Conservation (phyloP, 2,329 filamentous ascomycete species). For the Dendryphion nanum region DNA sequence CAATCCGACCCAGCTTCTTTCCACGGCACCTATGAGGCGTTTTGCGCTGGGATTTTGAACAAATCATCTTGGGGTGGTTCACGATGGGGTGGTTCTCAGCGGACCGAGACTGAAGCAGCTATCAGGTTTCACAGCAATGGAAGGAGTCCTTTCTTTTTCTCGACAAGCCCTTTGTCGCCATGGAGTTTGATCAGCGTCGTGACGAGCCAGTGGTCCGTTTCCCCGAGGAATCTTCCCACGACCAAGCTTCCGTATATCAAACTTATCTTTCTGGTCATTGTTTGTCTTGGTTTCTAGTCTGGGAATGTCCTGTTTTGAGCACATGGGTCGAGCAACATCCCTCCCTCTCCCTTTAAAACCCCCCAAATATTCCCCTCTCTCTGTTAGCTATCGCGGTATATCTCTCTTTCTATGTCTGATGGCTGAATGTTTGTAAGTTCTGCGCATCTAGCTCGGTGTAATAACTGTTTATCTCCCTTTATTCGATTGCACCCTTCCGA, state of each 20-base stretch:
- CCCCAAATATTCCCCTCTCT: constrained; percentile 1
- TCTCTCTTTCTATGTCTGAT: constrained; percentile 9
- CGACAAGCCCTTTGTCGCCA: too few species aligned
- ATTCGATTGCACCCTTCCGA: too few species aligned
- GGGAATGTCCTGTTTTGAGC: constrained; percentile 10
- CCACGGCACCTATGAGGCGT: constrained; percentile 39
- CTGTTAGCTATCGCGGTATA: constrained; percentile 10
- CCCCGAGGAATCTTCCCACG: constrained; percentile 1
- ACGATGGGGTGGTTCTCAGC: constrained; percentile 33
- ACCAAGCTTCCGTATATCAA: constrained; percentile 4
- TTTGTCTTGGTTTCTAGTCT: constrained; percentile 6
- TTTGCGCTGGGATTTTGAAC: constrained; percentile 38
- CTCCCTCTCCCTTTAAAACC: too few species aligned
- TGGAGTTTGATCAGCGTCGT: too few species aligned
- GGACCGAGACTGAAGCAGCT: constrained; percentile 25
- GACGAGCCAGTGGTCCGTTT: too few species aligned
- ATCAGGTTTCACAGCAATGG: constrained; percentile 26
- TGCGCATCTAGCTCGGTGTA: constrained; percentile 23
- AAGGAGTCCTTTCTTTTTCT: constrained; percentile 7
- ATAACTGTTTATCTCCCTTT: constrained; percentile 24
- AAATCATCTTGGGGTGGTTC: constrained; percentile 42
- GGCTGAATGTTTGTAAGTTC: constrained; percentile 15
- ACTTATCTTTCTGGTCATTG: constrained; percentile 1
- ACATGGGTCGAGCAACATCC: constrained; percentile 1
- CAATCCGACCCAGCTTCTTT: constrained; percentile 22